Percentiles rank a stretch among this genome's conserved stretches.
These are phyloP conservation scores for Penicillium corylophilum DNA, from an alignment of 2,329 filamentous ascomycete genomes.

Conservation along the genomic window DNA sequence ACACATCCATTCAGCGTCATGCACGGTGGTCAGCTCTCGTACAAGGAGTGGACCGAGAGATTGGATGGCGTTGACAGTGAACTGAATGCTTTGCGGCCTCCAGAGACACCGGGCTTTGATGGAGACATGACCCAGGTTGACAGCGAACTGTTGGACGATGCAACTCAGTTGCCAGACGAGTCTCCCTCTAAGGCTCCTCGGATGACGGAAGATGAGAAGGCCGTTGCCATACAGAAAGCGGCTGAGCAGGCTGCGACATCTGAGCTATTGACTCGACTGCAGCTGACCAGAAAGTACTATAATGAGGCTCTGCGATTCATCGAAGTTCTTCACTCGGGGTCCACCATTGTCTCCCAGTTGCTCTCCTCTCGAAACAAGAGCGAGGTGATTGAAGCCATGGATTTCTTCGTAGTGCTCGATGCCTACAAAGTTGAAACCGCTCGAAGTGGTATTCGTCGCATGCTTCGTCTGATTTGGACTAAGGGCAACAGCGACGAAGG, in stretches of 20 bases:
- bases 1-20: slow-evolving; percentile 93
- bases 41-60: slow-evolving; percentile 80
- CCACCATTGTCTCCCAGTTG: slow-evolving; percentile 77
- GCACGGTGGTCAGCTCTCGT: slow-evolving; percentile 81
- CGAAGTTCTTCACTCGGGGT: slow-evolving; percentile 81
- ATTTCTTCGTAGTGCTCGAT: slow-evolving; percentile 93
- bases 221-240: slow-evolving; percentile 71
- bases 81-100: slow-evolving; percentile 75
- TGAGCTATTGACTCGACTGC: slow-evolving; percentile 82
- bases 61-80: slow-evolving; percentile 81
- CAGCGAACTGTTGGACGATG: slow-evolving; percentile 78
- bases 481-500: slow-evolving; percentile 99
- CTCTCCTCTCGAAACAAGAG: slow-evolving; percentile 96
- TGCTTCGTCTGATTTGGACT: slow-evolving; percentile 97
- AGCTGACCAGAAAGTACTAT: slow-evolving; percentile 86
- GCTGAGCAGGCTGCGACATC: slow-evolving; percentile 85
- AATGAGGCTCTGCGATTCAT: slow-evolving; percentile 93
- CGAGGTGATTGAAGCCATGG: slow-evolving; percentile 98
- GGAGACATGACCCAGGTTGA: slow-evolving; percentile 73
- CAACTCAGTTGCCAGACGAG: slow-evolving; percentile 69
- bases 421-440: slow-evolving; percentile 95
- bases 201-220: slow-evolving; percentile 78
- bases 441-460: slow-evolving; percentile 86
- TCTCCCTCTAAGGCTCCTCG: slow-evolving; percentile 64
- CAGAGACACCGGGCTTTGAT: slow-evolving; percentile 68